Percentiles rank a stretch among this genome's conserved stretches.
These are phyloP conservation scores for Puccinellia tenuiflora DNA, from an alignment of 176 grass and related monocot species.

Conservation along the genomic window DNA sequence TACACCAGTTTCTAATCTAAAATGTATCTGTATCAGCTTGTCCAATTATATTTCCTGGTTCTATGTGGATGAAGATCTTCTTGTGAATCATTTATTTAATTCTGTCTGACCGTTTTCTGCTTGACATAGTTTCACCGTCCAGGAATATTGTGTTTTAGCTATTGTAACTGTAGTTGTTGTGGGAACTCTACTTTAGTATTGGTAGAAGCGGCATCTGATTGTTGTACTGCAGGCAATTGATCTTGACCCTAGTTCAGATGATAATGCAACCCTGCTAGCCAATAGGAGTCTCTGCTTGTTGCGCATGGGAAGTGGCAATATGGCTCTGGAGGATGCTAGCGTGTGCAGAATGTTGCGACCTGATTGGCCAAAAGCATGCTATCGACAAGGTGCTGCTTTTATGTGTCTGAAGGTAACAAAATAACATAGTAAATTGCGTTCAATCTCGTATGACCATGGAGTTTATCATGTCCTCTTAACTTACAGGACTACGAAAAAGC, in stretches of 20 bases:
- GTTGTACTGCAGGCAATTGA: not conserved
- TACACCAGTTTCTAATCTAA: not conserved
- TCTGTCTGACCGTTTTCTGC: not conserved
- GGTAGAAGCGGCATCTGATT: not conserved
- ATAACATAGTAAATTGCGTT: not conserved
- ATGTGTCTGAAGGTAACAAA: not conserved
- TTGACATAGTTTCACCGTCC: not conserved
- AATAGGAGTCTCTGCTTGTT: conserved; percentile 4
- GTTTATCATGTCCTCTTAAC: not conserved
- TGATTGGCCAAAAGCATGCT: not conserved
- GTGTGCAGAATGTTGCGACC: not conserved
- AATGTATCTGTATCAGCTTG: not conserved
- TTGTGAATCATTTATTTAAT: not conserved
- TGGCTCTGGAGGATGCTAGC: not conserved
- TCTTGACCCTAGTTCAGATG: not conserved
- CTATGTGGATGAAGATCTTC: not conserved
- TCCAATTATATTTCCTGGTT: not conserved
- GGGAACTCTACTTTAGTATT: not conserved
- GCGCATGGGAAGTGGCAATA: not conserved
- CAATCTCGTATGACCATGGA: not conserved
- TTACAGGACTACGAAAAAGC: not conserved
- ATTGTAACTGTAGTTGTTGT: not conserved
- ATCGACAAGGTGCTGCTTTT: not conserved
- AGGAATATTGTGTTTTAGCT: not conserved
- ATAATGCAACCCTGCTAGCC: not conserved